Conservation (phyloP, 345 rosid species). For the Linum trigynum region DNA sequence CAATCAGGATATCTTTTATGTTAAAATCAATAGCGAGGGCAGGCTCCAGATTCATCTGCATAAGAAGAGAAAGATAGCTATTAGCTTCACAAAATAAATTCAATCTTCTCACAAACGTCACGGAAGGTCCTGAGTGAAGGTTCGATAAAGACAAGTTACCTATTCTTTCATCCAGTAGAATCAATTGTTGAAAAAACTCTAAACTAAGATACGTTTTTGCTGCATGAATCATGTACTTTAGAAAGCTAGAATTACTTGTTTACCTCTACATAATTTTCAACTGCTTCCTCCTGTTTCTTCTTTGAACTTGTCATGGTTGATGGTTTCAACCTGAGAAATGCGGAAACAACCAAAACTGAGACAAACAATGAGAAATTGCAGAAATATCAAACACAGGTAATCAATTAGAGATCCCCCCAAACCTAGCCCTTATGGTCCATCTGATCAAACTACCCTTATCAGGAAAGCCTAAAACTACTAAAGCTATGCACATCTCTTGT, state of each 20-base stretch:
- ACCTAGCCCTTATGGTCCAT: conserved; percentile 8
- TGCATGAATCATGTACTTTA: neutral
- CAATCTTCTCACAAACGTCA: neutral
- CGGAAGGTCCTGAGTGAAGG: neutral
- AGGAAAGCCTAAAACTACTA: neutral
- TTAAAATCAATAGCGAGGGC: conserved; percentile 80
- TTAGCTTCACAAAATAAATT: conserved; percentile 4
- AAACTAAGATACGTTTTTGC: neutral
- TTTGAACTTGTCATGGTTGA: conserved; percentile 35
- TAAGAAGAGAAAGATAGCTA: conserved; percentile 4
- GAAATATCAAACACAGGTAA: conserved; percentile 7
- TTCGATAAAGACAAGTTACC: neutral
- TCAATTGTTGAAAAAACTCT: neutral
- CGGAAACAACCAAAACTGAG: neutral
- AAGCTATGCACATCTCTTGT: neutral
- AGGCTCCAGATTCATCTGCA: conserved; percentile 69
- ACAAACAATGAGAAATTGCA: conserved; percentile 6
- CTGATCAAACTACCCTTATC: neutral
- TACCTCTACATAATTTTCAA: conserved; percentile 47
- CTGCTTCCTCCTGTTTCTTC: conserved; percentile 51
- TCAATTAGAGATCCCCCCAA: neutral
- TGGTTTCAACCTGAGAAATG: conserved; percentile 53
- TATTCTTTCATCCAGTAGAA: neutral
- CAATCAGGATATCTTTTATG: conserved; percentile 75
- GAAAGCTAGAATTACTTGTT: neutral